These are phyloP conservation scores for Pleurotus djamor DNA, from an alignment of 768 basidiomycete genomes.

Conservation along the genomic window DNA sequence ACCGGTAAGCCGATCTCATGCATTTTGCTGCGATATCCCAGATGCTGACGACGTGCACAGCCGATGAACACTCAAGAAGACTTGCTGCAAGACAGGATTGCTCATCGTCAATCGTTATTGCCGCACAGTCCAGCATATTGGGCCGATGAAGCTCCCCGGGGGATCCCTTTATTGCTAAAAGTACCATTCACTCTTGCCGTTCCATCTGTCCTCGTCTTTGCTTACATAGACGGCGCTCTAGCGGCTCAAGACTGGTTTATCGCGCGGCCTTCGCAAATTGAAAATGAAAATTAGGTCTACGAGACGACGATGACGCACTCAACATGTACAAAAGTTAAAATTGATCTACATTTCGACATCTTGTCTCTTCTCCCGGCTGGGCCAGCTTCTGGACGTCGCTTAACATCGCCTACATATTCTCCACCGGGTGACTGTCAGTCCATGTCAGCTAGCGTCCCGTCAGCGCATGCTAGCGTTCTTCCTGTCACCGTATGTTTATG, in stretches of 20 bases:
- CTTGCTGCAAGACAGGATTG: slow-evolving; percentile 2
- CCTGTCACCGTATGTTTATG: too few species aligned
- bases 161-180: not conserved
- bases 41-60: not conserved
- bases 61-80: slow-evolving; percentile 6
- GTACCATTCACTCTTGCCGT: not conserved
- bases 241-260: slow-evolving; percentile 1
- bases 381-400: not conserved
- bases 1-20: not conserved
- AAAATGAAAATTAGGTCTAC: not conserved
- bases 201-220: not conserved
- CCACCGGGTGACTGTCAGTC: not conserved
- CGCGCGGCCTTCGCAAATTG: not conserved
- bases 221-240: not conserved
- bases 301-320: not conserved
- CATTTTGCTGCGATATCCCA: not conserved
- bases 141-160: slow-evolving; percentile 2
- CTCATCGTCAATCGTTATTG: not conserved
- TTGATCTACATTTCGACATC: too few species aligned
- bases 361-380: not conserved
- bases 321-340: not conserved
- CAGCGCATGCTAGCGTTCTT: not conserved
- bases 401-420: not conserved
- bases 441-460: not conserved
- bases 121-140: not conserved